These are phyloP conservation scores for Neocatenulostroma microsporum DNA, from an alignment of 2,329 filamentous ascomycete species.

Conservation along the genomic window DNA sequence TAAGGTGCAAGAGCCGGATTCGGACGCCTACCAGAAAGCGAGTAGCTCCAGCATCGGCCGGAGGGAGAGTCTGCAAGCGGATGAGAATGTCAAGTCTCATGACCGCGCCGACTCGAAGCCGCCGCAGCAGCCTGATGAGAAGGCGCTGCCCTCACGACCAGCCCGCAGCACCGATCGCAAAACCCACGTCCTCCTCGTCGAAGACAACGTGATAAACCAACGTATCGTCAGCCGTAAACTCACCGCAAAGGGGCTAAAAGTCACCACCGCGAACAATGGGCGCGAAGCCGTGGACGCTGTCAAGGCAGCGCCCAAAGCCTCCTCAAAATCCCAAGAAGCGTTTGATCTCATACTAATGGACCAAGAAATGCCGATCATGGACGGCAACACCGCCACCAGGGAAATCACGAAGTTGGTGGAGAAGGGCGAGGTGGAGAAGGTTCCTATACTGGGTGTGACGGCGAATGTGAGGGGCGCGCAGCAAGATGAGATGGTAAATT, in stretches of 20 bases:
- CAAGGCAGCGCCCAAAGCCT: constrained; percentile 11
- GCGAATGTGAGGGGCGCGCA: constrained; percentile 30
- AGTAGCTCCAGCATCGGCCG: too few relatives aligned
- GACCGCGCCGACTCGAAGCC: too few relatives aligned
- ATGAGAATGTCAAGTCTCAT: too few relatives aligned
- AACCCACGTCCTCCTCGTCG: constrained; percentile 9
- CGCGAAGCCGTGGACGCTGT: constrained; percentile 25
- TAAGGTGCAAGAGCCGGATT: constrained; percentile 1
- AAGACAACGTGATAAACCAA: constrained; percentile 28
- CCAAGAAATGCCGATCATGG: constrained; percentile 28
- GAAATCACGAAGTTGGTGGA: constrained; percentile 23
- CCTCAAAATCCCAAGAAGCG: neutral
- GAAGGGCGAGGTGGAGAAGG: constrained; percentile 13
- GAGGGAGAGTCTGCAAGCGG: too few relatives aligned
- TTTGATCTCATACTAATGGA: constrained; percentile 30
- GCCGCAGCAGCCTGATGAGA: neutral
- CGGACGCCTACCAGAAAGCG: neutral
- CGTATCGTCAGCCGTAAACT: constrained; percentile 25
- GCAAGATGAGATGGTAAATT: constrained; percentile 23
- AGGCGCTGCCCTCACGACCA: neutral
- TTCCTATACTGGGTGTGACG: constrained; percentile 28
- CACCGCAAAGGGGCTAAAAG: constrained; percentile 20
- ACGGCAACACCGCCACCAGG: constrained; percentile 24
- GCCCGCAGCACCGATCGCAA: neutral
- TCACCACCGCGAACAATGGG: constrained; percentile 28